phyloP scores from a whole-genome alignment of 139 green algal species.

The Volvox africanus region DNA sequence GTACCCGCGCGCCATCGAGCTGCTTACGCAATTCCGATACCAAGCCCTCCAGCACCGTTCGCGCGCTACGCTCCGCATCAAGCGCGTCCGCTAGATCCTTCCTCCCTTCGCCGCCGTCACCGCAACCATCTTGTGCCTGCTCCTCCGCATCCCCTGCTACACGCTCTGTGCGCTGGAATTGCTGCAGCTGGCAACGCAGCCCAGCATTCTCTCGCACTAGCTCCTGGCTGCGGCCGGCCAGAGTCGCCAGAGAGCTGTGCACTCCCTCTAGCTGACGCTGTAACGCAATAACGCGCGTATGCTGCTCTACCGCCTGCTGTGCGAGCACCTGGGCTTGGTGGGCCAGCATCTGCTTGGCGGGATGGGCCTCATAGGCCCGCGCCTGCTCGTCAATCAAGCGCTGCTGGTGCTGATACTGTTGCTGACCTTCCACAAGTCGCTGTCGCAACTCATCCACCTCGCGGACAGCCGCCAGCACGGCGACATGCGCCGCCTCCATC shows the following conservation, averaged over 20 bases:
- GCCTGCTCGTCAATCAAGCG: background rate
- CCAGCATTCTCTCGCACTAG: constrained; percentile 14
- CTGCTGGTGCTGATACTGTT: background rate
- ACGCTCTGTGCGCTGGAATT: background rate
- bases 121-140: no score
- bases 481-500: constrained; percentile 8
- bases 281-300: background rate
- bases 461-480: background rate
- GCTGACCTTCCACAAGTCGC: background rate
- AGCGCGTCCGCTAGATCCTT: background rate
- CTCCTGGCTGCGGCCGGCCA: constrained; percentile 2
- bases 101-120: background rate
- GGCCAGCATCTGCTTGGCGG: background rate
- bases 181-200: background rate
- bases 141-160: background rate
- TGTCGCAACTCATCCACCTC: constrained; percentile 1
- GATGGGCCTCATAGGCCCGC: background rate
- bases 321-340: background rate
- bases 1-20: background rate
- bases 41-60: background rate
- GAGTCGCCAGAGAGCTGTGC: constrained; percentile 1
- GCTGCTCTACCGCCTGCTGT: background rate
- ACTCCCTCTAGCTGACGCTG: constrained; percentile 12
- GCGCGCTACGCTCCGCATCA: background rate
- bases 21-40: constrained; percentile 7